Evolutionary conservation across 176 grass and related monocot species (phyloP).

Genomic region (Carex littledalei): DNA sequence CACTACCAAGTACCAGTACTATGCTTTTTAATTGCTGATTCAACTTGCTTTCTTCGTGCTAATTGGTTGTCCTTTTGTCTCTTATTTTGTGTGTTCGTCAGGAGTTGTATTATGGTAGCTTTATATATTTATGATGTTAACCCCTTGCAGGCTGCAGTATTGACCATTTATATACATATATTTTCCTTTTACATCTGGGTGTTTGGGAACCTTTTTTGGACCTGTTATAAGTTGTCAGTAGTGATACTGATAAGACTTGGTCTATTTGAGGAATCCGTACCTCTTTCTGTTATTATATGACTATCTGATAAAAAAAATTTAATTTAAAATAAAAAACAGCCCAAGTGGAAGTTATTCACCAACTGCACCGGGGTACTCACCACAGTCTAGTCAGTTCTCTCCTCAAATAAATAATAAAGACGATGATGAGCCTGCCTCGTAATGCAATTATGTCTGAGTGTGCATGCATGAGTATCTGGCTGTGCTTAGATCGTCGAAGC

Average conservation of each 20-base stretch:
- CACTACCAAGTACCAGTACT: neutral
- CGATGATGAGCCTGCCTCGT: constrained; percentile 29
- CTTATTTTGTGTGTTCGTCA: neutral
- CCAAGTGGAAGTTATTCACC: constrained; percentile 93
- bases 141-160: neutral
- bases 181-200: neutral
- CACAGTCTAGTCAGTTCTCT: constrained; percentile 57
- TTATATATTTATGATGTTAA: constrained; percentile 5
- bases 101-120: neutral
- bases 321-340: constrained; percentile 30
- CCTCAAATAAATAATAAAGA: constrained; percentile 45
- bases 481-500: too few relatives aligned
- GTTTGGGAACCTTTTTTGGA: neutral
- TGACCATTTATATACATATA: neutral
- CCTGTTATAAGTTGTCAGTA: neutral
- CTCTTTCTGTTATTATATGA: neutral
- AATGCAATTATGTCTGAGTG: constrained; percentile 2
- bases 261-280: neutral
- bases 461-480: too few relatives aligned
- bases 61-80: neutral
- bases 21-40: neutral
- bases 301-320: neutral
- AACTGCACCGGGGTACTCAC: constrained; percentile 78
- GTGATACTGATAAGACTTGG: neutral
- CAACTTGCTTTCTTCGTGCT: neutral